Base-by-base conservation (phyloP, 2,329 filamentous ascomycete species). In the Phoma sp. region DNA sequence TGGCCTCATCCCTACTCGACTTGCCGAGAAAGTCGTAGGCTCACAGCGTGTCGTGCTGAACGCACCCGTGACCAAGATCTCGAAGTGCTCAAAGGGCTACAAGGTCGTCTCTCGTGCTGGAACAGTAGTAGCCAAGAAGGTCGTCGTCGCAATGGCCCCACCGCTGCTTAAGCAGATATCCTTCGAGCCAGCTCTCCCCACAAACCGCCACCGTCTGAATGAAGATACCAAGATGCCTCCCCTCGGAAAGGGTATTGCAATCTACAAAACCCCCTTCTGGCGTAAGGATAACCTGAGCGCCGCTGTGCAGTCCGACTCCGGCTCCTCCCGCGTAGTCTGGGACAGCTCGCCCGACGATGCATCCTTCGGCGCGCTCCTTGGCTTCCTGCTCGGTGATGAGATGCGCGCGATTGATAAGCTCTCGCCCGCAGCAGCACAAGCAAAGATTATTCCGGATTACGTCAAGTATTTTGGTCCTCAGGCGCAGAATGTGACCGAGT, bases 161-260 rank as follows among this genome's bases (percentile, higher is more conserved):
- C 77, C 82, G 0, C 68, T 79, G 0, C 72, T 79, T 22, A 74
- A 75, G 30, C 73, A 67, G 6, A 80, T 86, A 29, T 49, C 37
- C 0, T 85, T 86, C 65, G 46, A 65, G 0, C 83, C 84, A 0
- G 51, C 72, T 0, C 73, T 86, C 0, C 79, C 80, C 0, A 29
- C 59, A 0, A 55, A 61, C 2, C 83, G 82, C 58, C 62, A 66
- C n/a, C 63, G 69, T 0, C 65, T 78, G 38, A 58, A 69, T 10
- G 60, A 75, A 3, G 69, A 75, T 0, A 74, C 73, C 5, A 65
- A 58, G 0, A 76, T 79, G 35, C 81, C 82, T 3, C 79, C 79
- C 55, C 82, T 83, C 59, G 78, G 76, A 44, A 85, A 86, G 64
- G 77, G 77, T 5, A 81, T 85, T 47, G 61, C 80, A 8, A 69